Percentiles rank a stretch among this genome's conserved stretches.
These are phyloP conservation scores for Aeschynomene evenia DNA, from an alignment of 306 rosid species.

Conservation along the genomic window DNA sequence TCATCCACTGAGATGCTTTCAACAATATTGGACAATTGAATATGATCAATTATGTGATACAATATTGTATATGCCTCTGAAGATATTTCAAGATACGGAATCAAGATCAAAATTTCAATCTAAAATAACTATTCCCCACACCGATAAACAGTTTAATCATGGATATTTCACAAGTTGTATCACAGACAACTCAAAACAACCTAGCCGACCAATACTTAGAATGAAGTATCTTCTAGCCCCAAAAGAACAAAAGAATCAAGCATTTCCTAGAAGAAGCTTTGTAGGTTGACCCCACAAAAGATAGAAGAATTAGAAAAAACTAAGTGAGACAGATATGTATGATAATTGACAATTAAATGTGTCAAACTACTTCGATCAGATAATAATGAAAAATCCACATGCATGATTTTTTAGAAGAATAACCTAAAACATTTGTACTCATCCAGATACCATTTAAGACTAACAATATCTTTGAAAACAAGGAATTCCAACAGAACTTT, in stretches of 20 bases:
- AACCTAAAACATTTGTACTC: neutral
- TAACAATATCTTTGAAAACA: neutral
- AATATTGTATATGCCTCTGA: neutral
- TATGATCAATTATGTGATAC: neutral
- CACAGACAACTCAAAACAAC: neutral
- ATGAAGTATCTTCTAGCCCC: neutral
- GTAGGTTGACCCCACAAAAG: neutral
- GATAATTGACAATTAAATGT: neutral
- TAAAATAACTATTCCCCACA: neutral
- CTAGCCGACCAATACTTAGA: neutral
- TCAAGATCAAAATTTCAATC: neutral
- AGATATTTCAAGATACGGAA: neutral
- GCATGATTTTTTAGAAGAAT: neutral
- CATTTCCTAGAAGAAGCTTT: neutral
- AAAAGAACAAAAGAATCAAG: neutral
- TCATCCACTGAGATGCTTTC: neutral
- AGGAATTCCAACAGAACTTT: neutral
- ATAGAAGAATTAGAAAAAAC: no score
- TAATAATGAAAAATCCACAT: neutral
- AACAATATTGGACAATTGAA: neutral
- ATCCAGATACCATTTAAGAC: neutral
- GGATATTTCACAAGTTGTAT: neutral
- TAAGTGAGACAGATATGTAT: neutral
- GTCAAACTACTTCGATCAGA: slow-evolving; percentile 7
- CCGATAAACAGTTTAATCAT: neutral